Evolutionary conservation across 345 rosid species (phyloP), one percentile per base, ranked within the genome.

Genomic region (Acer campestre): DNA sequence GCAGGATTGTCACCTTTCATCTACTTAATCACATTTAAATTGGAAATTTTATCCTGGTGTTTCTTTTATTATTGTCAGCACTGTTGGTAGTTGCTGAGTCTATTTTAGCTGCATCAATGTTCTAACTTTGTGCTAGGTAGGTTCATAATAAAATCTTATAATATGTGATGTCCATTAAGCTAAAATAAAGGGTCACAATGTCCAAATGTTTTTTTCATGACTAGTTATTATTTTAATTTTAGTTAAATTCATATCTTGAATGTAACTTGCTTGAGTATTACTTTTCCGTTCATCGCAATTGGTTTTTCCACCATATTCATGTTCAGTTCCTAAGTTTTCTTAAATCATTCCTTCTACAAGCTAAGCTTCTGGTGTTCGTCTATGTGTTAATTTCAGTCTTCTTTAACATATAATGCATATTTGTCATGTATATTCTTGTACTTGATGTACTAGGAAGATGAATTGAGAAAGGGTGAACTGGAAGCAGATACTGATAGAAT

Each of bases 401-500:
- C 20, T 42, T 31, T 51, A 51, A 13, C 70, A 59, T 23, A 31
- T 35, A 18, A 59, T 62, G 16, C 22, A 31, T 31, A n/a, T 10
- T 65, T 40, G 12, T 58, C 6, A 44, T 68, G 68, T 55, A 61
- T 49, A n/a, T 61, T n/a, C 42, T 40, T 75, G 18, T 70, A 22
- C 49, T 78, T 78, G 74, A 65, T 83, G 55, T 83, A 70, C 78
- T 80, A 96, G 99, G 99, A 96, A 80, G 99, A 96, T 71, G 98
- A 92, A 80, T 4, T 89, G 81, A 96, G 76, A 80, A 89, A 88
- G 83, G 99, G 98, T 29, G 96, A 90, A 86, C 78, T 91, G 75
- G 98, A 97, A 85, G 92, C 91, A 79, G 98, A 94, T 82, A 92
- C 87, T 6, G 98, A 97, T 85, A 90, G 90, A 84, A 90, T 97